These are phyloP conservation scores for Prunus salicina DNA, from an alignment of 306 rosid genomes.

Conservation along the genomic window DNA sequence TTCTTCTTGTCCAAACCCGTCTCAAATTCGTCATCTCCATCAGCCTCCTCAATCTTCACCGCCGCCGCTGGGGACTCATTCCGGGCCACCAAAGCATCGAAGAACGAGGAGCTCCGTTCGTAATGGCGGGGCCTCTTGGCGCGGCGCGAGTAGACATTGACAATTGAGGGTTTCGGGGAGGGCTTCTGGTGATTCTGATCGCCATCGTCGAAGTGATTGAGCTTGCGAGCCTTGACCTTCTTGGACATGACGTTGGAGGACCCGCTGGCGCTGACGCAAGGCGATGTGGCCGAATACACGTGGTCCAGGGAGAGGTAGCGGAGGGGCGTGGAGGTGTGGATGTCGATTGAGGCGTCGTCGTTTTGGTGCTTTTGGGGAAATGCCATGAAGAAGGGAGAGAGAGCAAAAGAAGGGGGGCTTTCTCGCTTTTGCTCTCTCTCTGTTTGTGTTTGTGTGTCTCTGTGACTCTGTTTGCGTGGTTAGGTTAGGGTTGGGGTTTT, in stretches of 20 bases:
- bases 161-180: conserved; percentile 35
- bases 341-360: conserved; percentile 63
- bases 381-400: conserved; percentile 27
- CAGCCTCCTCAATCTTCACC: conserved; percentile 7
- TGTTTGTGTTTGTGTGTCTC: background rate
- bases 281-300: conserved; percentile 88
- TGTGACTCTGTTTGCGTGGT: background rate
- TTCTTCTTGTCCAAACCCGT: conserved; percentile 31
- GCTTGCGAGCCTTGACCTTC: conserved; percentile 84
- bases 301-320: conserved; percentile 84
- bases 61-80: conserved; percentile 1
- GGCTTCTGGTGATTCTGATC: conserved; percentile 25
- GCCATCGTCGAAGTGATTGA: conserved; percentile 27
- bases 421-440: conserved; percentile 14
- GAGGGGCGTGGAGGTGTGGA: conserved; percentile 58
- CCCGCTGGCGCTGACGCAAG: conserved; percentile 69
- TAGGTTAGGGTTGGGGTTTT: conserved; percentile 9
- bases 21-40: conserved; percentile 20
- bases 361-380: conserved; percentile 7
- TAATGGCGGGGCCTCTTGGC: conserved; percentile 41
- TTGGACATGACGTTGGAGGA: conserved; percentile 94
- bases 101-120: conserved; percentile 16
- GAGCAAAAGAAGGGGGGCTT: background rate
- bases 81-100: conserved; percentile 28
- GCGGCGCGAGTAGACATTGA: conserved; percentile 71